Conservation (phyloP, 768 basidiomycete genomes). For the Epithele typhae region DNA sequence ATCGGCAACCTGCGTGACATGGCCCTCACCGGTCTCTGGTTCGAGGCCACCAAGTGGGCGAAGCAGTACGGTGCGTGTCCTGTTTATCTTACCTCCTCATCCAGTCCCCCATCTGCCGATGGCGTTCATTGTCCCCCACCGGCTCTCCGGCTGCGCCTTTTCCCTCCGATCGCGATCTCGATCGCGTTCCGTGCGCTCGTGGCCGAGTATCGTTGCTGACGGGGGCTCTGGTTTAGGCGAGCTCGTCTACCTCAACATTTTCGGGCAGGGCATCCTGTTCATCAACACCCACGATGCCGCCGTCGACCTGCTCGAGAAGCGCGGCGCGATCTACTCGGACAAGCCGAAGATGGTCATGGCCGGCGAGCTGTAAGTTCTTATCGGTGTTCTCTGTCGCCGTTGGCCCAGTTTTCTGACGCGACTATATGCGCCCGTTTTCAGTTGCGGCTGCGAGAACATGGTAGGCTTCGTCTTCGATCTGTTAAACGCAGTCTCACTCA, state of each 20-base stretch:
- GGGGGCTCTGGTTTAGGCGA: slow-evolving; percentile 12
- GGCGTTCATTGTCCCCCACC: too few relatives aligned
- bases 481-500: not conserved
- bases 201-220: not conserved
- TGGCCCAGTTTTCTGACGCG: too few relatives aligned
- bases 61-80: slow-evolving; percentile 17
- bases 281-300: slow-evolving; percentile 41
- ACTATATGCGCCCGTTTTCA: slow-evolving; percentile 9
- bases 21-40: slow-evolving; percentile 18
- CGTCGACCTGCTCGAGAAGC: slow-evolving; percentile 43
- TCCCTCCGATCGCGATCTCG: too few relatives aligned
- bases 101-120: too few relatives aligned
- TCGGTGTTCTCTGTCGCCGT: not conserved
- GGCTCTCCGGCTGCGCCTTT: too few relatives aligned
- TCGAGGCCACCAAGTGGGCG: slow-evolving; percentile 16
- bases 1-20: slow-evolving; percentile 23
- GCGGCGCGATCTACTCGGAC: slow-evolving; percentile 47
- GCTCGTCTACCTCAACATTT: slow-evolving; percentile 43
- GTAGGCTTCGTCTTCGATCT: slow-evolving; percentile 25
- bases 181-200: too few relatives aligned
- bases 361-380: slow-evolving; percentile 15
- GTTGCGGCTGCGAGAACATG: slow-evolving; percentile 66
- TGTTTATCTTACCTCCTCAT: too few relatives aligned
- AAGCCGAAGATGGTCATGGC: slow-evolving; percentile 34
- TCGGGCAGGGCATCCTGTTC: slow-evolving; percentile 42